Base-by-base conservation (phyloP, 257 asterid genomes). In the Rehmannia glutinosa region DNA sequence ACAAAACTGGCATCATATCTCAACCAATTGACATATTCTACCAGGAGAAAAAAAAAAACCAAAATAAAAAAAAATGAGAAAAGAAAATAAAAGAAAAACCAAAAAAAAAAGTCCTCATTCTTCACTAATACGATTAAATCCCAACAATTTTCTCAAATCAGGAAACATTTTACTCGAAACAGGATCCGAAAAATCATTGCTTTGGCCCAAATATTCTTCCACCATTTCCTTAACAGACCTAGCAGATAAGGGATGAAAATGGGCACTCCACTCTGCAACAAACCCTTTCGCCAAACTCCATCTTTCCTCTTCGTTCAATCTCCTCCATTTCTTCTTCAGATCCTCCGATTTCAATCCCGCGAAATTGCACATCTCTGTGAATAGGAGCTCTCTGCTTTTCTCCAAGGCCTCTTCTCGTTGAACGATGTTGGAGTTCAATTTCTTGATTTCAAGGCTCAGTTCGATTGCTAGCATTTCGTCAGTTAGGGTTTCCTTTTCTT, bases 221-320 rank as follows among this genome's bases (percentile, higher is more conserved):
- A 92, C 85, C 81, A 92, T 73, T 43, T 83, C 84, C 62, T 74
- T 78, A 19, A 84, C 95, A 43, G 96, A 89, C 69, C 51, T 80
- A 8, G 87, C 86, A 24, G 97, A 89, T 42, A 92, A 72, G 0
- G 96, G 98, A 66, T 89, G 98, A 68, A 82, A 91, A 75, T 72
- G 75, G 28, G 74, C 80, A 69, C 90, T 77, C 98, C 96, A 91
- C 42, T 71, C 85, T 0, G 87, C 70, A 27, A 89, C 89, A 68
- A 92, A 92, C 59, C 72, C 88, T 58, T 74, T 75, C 8, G 69
- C 73, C 85, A 85, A 24, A 41, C 1, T 84, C 84, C 72, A 58
- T 38, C 71, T 84, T 0, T 91, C 98, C 7, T 68, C 98, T 16
- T 85, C 92, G 23, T 42, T 63, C 87, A 82, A 77, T 35, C 45